Conservation (phyloP, 805 yeast genomes). For the Blastobotrys peoriensis region DNA sequence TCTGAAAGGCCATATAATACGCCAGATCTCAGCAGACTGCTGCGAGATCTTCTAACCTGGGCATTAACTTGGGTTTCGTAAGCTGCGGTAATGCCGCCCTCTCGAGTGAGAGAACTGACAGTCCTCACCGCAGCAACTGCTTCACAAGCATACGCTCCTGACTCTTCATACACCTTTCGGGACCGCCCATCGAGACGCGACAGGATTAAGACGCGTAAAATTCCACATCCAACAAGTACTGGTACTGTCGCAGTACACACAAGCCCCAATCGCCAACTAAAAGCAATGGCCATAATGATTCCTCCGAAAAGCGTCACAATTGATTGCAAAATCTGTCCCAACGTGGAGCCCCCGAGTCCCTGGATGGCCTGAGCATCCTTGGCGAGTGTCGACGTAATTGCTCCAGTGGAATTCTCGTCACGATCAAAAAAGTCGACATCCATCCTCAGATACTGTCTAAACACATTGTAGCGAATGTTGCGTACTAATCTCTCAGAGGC, state of each 20-base stretch:
- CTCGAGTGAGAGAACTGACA: constrained; percentile 37
- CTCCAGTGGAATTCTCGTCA: constrained; percentile 33
- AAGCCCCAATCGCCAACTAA: constrained; percentile 36
- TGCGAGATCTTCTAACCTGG: constrained; percentile 28
- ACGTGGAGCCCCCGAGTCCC: constrained; percentile 37
- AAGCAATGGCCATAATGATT: constrained; percentile 33
- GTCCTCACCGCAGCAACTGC: constrained; percentile 36
- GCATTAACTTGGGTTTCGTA: constrained; percentile 27
- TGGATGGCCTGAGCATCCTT: constrained; percentile 36
- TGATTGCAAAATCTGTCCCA: constrained; percentile 34
- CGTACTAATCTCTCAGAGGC: constrained; percentile 31
- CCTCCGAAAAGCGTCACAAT: constrained; percentile 35
- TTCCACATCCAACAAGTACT: constrained; percentile 35
- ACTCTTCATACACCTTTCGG: constrained; percentile 32
- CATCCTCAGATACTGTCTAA: constrained; percentile 32
- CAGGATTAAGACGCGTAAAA: constrained; percentile 32
- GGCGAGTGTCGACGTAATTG: constrained; percentile 33
- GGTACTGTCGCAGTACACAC: constrained; percentile 36
- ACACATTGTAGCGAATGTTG: constrained; percentile 27
- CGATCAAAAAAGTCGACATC: constrained; percentile 34
- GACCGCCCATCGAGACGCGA: constrained; percentile 32
- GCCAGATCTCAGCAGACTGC: constrained; percentile 27
- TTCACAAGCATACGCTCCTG: constrained; percentile 37
- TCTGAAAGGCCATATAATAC: constrained; percentile 34
- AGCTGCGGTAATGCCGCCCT: constrained; percentile 30